Conservation (phyloP, 2,329 filamentous ascomycete species). For the Calonectria montana region DNA sequence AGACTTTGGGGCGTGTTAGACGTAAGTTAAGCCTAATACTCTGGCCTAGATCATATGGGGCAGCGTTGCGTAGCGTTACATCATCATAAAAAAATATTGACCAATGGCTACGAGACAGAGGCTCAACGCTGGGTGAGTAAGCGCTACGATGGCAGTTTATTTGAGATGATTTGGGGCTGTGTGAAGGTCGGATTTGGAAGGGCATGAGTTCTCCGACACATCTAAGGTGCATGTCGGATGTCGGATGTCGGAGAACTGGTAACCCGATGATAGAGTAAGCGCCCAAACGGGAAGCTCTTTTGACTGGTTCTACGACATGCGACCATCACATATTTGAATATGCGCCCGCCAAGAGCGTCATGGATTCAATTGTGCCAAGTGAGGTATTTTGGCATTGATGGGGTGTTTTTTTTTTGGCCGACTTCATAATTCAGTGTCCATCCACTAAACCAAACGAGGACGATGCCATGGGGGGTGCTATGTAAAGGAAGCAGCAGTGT, state of each 20-base stretch:
- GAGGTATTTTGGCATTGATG: slow-evolving; percentile 10
- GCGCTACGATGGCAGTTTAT: not conserved
- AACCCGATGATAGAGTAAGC: not conserved
- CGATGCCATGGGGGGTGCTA: not conserved
- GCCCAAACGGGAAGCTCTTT: slow-evolving; percentile 4
- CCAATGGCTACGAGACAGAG: not conserved
- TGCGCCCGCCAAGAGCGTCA: not conserved
- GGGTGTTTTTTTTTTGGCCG: not conserved
- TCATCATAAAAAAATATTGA: not conserved
- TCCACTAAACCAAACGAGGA: not conserved
- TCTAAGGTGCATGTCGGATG: not conserved
- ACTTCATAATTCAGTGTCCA: not conserved
- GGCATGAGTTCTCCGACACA: not conserved
- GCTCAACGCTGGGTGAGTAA: not conserved
- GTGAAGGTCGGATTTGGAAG: not conserved
- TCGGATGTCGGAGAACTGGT: not conserved
- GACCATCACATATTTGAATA: not conserved
- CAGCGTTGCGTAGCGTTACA: not conserved
- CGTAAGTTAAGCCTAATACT: not conserved
- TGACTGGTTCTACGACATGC: not conserved
- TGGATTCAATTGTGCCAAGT: not conserved
- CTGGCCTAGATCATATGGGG: not conserved
- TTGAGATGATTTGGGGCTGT: not conserved
- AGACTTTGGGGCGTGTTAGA: not conserved
- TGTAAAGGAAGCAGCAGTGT: not conserved